These are phyloP conservation scores for Termitomyces sp. DNA, from an alignment of 768 basidiomycete genomes.

Conservation along the genomic window DNA sequence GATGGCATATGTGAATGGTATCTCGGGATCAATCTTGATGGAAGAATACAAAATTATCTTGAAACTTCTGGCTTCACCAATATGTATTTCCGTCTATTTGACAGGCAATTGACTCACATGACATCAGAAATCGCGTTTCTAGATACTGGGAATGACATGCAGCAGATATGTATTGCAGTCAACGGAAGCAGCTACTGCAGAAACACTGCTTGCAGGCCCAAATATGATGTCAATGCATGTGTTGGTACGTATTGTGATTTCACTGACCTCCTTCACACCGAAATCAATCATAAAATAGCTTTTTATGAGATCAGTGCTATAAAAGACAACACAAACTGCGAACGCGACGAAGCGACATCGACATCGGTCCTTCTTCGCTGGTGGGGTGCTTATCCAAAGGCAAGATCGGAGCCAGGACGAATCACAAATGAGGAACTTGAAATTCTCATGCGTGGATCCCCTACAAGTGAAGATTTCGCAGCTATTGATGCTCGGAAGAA, in stretches of 20 bases:
- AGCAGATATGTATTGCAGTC: conserved; percentile 22
- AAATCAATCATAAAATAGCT: conserved; percentile 18
- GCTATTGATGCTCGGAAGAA: conserved; percentile 47
- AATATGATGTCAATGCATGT: conserved; percentile 38
- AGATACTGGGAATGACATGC: conserved; percentile 36
- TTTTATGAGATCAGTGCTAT: conserved; percentile 43
- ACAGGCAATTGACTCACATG: not conserved
- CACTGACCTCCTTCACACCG: not conserved
- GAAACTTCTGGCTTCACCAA: conserved; percentile 36
- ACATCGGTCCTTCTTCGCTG: conserved; percentile 31
- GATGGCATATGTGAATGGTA: conserved; percentile 36
- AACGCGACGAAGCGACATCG: not conserved
- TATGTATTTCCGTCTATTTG: conserved; percentile 8
- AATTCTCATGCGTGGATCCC: conserved; percentile 20
- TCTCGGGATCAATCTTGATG: conserved; percentile 38
- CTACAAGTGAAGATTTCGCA: conserved; percentile 20
- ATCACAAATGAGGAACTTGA: conserved; percentile 34
- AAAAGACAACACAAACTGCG: conserved; percentile 22
- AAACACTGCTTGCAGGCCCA: not conserved
- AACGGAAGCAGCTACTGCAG: not conserved
- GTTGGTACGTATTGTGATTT: conserved; percentile 27
- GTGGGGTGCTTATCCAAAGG: conserved; percentile 51
- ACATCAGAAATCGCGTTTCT: conserved; percentile 33
- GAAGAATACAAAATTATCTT: conserved; percentile 34
- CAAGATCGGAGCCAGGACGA: conserved; percentile 24